Conservation (phyloP, 306 rosid genomes). For the Trifolium repens region DNA sequence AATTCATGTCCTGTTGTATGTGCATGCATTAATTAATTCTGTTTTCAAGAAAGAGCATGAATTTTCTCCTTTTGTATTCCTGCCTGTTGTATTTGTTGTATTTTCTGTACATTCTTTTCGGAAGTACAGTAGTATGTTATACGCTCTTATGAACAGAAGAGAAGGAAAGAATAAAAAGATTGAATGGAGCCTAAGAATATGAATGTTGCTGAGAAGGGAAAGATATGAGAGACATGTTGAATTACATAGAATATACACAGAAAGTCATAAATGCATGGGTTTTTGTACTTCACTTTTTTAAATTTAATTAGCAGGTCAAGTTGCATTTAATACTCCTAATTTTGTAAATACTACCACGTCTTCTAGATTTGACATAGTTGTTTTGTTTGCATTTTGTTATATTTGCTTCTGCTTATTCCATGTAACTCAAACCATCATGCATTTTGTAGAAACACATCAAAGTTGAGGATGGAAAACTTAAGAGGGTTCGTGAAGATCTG, state of each 20-base stretch:
- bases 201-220: slow-evolving; percentile 10
- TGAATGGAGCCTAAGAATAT: slow-evolving; percentile 25
- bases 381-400: slow-evolving; percentile 36
- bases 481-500: slow-evolving; percentile 78
- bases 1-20: slow-evolving; percentile 1
- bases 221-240: background rate
- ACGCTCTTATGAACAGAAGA: slow-evolving; percentile 4
- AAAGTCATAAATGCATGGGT: background rate
- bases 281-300: slow-evolving; percentile 4
- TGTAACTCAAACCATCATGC: slow-evolving; percentile 38
- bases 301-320: slow-evolving; percentile 7
- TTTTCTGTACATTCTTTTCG: background rate
- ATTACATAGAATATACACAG: slow-evolving; percentile 1
- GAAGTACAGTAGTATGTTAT: slow-evolving; percentile 7
- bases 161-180: slow-evolving; percentile 1
- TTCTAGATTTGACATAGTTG: slow-evolving; percentile 23
- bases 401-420: slow-evolving; percentile 15
- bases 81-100: background rate
- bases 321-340: slow-evolving; percentile 24
- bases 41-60: slow-evolving; percentile 9
- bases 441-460: slow-evolving; percentile 67
- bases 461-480: slow-evolving; percentile 66
- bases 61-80: slow-evolving; percentile 25
- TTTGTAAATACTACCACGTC: slow-evolving; percentile 15
- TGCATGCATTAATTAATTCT: slow-evolving; percentile 16